Evolutionary conservation across 1,139 yeast species (phyloP).

Genomic region (Meyerozyma athensensis): DNA sequence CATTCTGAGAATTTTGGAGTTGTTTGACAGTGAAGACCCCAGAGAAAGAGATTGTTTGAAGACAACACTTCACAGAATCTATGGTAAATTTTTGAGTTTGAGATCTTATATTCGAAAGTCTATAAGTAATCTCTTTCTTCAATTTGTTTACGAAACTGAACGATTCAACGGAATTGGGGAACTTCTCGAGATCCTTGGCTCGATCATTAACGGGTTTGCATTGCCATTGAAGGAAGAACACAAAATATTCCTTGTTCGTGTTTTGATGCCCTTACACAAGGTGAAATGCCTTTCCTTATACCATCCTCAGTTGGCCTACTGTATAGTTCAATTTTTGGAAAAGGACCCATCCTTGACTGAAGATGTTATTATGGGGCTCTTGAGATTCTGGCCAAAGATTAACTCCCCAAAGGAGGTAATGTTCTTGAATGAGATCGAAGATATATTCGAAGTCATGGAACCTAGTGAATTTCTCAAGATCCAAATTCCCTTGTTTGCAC

Average conservation of each 20-base stretch:
- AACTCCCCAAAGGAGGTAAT: slow-evolving; percentile 93
- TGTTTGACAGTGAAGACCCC: slow-evolving; percentile 95
- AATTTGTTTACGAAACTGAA: slow-evolving; percentile 92
- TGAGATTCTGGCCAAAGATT: slow-evolving; percentile 96
- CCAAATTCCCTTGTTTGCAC: slow-evolving; percentile 91
- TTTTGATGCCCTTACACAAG: slow-evolving; percentile 90
- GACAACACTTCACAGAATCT: slow-evolving; percentile 90
- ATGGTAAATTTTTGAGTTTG: slow-evolving; percentile 88
- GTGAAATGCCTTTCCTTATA: slow-evolving; percentile 82
- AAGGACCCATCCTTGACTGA: slow-evolving; percentile 90
- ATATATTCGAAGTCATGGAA: slow-evolving; percentile 93
- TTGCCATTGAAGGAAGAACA: slow-evolving; percentile 96
- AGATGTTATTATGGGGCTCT: slow-evolving; percentile 88
- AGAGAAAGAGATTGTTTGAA: slow-evolving; percentile 93
- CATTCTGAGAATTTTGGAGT: slow-evolving; percentile 71
- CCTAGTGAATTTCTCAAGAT: slow-evolving; percentile 88
- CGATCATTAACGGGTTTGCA: slow-evolving; percentile 97
- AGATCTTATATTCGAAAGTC: slow-evolving; percentile 90
- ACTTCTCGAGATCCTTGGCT: slow-evolving; percentile 87
- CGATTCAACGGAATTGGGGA: slow-evolving; percentile 96
- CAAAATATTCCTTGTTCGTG: slow-evolving; percentile 81
- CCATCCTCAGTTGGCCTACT: slow-evolving; percentile 95
- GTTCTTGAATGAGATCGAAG: slow-evolving; percentile 94
- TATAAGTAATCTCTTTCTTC: slow-evolving; percentile 86
- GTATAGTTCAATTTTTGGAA: slow-evolving; percentile 93